Conservation (phyloP, 495 filamentous ascomycete genomes). For the Chaetomidium leptoderma region DNA sequence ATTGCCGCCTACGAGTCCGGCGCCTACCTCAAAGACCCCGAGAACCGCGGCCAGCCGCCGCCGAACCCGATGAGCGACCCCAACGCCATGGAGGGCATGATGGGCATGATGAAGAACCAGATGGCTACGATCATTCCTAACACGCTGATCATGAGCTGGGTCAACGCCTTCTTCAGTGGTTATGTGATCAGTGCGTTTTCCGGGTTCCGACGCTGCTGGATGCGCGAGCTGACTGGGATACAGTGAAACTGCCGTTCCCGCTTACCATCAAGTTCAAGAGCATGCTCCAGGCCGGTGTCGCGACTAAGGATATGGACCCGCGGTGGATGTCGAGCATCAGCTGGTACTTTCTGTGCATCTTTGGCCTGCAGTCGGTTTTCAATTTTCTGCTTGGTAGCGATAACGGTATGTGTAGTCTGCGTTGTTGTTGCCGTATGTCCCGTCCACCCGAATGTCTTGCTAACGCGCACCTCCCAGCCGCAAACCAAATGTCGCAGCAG, state of each 20-base stretch:
- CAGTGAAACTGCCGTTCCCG: conserved; percentile 95
- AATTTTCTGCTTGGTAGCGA: conserved; percentile 94
- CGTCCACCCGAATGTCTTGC: background rate
- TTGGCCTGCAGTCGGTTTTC: conserved; percentile 95
- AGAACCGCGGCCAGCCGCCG: conserved; percentile 75
- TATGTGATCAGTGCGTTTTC: conserved; percentile 83
- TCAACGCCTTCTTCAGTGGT: conserved; percentile 96
- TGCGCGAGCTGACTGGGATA: conserved; percentile 13
- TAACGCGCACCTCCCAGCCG: conserved; percentile 54
- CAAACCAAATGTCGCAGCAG: conserved; percentile 90
- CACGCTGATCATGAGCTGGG: conserved; percentile 99
- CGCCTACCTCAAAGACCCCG: conserved; percentile 82
- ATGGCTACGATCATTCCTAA: conserved; percentile 99
- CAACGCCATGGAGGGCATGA: conserved; percentile 98
- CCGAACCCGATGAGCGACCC: conserved; percentile 96
- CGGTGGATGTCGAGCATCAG: conserved; percentile 97
- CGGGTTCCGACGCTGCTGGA: too few relatives aligned
- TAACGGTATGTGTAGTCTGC: conserved; percentile 61
- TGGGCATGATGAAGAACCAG: conserved; percentile 99
- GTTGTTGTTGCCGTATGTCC: too few relatives aligned
- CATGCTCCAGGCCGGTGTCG: conserved; percentile 96
- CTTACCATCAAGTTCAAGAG: conserved; percentile 98
- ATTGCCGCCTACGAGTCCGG: conserved; percentile 77
- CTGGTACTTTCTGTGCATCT: conserved; percentile 97
- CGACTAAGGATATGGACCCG: conserved; percentile 92